A percentile compares a stretch with the other conserved stretches of the same genome.
Evolutionary conservation across 202 grass and related monocot species (phyloP).

Genomic region (Alloteropsis angusta): DNA sequence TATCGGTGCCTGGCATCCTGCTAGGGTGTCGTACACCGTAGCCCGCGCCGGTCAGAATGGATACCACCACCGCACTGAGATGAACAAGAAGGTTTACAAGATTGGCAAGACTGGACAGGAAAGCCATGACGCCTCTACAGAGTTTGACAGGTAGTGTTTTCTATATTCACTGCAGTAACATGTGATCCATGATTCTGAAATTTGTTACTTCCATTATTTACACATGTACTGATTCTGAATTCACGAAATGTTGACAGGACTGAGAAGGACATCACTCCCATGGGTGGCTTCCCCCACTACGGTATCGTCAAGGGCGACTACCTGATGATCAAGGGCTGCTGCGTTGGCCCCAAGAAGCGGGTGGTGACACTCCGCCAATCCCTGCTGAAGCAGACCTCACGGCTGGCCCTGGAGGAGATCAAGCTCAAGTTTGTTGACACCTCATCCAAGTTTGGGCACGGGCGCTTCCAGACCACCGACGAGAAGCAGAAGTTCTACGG

Average conservation of each 20-base stretch:
- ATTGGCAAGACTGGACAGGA: constrained; percentile 69
- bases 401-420: constrained; percentile 74
- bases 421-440: constrained; percentile 90
- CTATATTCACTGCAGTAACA: neutral
- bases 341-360: constrained; percentile 83
- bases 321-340: constrained; percentile 89
- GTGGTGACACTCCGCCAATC: constrained; percentile 82
- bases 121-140: constrained; percentile 48
- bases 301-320: constrained; percentile 86
- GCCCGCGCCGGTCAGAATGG: constrained; percentile 89
- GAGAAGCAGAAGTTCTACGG: constrained; percentile 87
- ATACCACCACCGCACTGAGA: constrained; percentile 83
- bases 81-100: constrained; percentile 94
- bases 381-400: constrained; percentile 78
- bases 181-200: neutral
- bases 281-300: constrained; percentile 90
- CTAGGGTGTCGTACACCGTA: constrained; percentile 86
- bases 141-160: constrained; percentile 61
- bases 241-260: constrained; percentile 26
- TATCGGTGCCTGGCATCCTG: constrained; percentile 95
- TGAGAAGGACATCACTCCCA: constrained; percentile 90
- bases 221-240: neutral
- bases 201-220: neutral
- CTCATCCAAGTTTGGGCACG: constrained; percentile 88
- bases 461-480: constrained; percentile 83